Evolutionary conservation across 1,284 basidiomycete genomes (phyloP), one percentile per base, ranked within the genome.

Genomic region (Albatrellus sp.): DNA sequence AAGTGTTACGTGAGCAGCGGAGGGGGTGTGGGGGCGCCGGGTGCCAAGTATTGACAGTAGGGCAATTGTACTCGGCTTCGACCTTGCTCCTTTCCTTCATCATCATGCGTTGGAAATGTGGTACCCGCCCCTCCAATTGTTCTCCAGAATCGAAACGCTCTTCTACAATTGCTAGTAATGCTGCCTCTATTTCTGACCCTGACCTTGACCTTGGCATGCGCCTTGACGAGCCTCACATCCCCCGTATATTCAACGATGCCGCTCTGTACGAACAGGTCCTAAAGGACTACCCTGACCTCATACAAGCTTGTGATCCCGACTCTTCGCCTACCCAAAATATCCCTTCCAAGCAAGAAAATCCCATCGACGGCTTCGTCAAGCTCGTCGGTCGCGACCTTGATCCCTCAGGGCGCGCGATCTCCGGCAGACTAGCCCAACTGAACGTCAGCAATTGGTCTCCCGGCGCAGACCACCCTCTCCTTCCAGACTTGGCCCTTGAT

Each of bases 331-430:
- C 1, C 17, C 17, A 31, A 17, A 9, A 11, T 3, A 31, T 11
- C 8, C 29, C 29, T 12, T 3, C 6, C 14, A 33, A 31, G n/a
- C 10, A 16, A 16, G n/a, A n/a, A 4, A 34, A 44, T 11, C 49
- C 48, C 29, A 33, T 55, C 20, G 29, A 47, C 30, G 62, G 62
- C 32, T 68, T 70, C 48, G 59, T 58, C 3, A 56, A 64, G 20
- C 63, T 71, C n/a, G 60, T 70, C 5, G 64, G 55, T 9, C 55
- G 57, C 11, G 62, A 69, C 45, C 59, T 72, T 19, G 57, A 51
- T 37, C 44, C 55, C 1, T 52, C 46, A 9, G 68, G 69, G 51
- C 55, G 57, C 16, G 60, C 59, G 0, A 49, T 61, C 5, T 57
- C 61, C 5, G 55, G 54, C 33, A 60, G 58, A 10, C 57, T 65